Evolutionary conservation across 2,329 filamentous ascomycete species (phyloP), one percentile per base, ranked within the genome.

Genomic region (Monilinia polystroma): DNA sequence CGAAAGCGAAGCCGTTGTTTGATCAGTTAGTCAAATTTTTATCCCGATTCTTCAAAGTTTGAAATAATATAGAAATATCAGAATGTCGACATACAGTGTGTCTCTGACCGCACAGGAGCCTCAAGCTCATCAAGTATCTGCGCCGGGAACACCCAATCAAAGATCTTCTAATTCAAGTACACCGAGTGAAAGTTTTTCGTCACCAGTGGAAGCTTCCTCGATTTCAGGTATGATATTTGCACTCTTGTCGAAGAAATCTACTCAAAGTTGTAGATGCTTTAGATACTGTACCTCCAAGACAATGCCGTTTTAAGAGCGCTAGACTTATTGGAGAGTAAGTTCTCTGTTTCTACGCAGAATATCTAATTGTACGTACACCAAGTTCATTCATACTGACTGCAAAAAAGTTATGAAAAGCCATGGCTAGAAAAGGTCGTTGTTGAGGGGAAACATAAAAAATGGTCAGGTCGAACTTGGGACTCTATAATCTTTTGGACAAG

Each of bases 301-400:
- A 65, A 59, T 53, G 68, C 20, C 63, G 63, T 14, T 70, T 70
- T 20, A 70, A 69, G 29, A 70, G 69, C 62, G 66, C 69, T n/a
- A 56, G 69, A 16, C 47, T 70, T 7, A 63, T 62, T 56, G 69
- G 68, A 52, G 67, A 67, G 56, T 68, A 66, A 63, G 66, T 66
- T 32, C 14, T 3, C 12, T 6, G 52, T n/a, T 11, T 52, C 3
- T 49, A n/a, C 23, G 11, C 38, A 35, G 32, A 35, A 35, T 6
- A 35, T 35, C 32, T 43, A 43, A 16, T 16, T 43, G 12, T 43
- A 14, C 11, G 11, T 43, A 43, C 12, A 43, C 12, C 29, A 12
- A 12, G 12, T 32, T 11, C 38, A 45, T 14, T 6, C 23, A 45
- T 47, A 57, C 60, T 63, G 26, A 67, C 45, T 26, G 6, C 1